Percentiles rank a stretch among this genome's conserved stretches.
Evolutionary conservation across 1,139 yeast species (phyloP).

Genomic region (Hyphopichia wangnamkhiaoensis): DNA sequence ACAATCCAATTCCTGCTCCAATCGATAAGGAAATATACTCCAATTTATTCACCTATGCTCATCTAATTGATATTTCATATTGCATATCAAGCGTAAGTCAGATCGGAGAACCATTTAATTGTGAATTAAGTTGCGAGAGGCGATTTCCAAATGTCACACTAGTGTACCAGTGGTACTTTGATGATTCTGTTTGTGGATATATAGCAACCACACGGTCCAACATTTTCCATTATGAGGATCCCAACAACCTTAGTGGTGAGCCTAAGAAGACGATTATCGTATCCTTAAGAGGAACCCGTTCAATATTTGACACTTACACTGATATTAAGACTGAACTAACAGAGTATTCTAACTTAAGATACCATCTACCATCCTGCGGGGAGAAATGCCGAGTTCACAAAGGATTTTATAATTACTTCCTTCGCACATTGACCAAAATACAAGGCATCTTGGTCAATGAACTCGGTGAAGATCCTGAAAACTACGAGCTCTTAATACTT

Average conservation of each 20-base stretch:
- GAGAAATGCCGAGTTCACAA: slow-evolving; percentile 45
- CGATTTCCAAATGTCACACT: slow-evolving; percentile 44
- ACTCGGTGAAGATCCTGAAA: slow-evolving; percentile 17
- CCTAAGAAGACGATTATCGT: slow-evolving; percentile 36
- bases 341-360: slow-evolving; percentile 26
- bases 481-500: slow-evolving; percentile 38
- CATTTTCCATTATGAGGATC: slow-evolving; percentile 23
- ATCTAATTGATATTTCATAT: slow-evolving; percentile 50
- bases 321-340: slow-evolving; percentile 47
- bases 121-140: slow-evolving; percentile 41
- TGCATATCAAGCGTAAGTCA: slow-evolving; percentile 41
- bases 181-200: slow-evolving; percentile 41
- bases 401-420: slow-evolving; percentile 43
- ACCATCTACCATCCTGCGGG: slow-evolving; percentile 33
- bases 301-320: slow-evolving; percentile 45
- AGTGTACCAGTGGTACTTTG: slow-evolving; percentile 49
- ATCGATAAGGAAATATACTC: slow-evolving; percentile 25
- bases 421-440: slow-evolving; percentile 31
- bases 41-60: slow-evolving; percentile 43
- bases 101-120: slow-evolving; percentile 45
- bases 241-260: neutral
- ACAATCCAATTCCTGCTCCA: slow-evolving; percentile 9
- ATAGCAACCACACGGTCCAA: slow-evolving; percentile 35
- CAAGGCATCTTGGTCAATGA: slow-evolving; percentile 25
- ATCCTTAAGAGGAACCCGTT: slow-evolving; percentile 50